Percentiles rank a stretch among this genome's conserved stretches.
phyloP scores from a whole-genome alignment of 2,329 filamentous ascomycete genomes.

The Ampelomyces quisqualis region DNA sequence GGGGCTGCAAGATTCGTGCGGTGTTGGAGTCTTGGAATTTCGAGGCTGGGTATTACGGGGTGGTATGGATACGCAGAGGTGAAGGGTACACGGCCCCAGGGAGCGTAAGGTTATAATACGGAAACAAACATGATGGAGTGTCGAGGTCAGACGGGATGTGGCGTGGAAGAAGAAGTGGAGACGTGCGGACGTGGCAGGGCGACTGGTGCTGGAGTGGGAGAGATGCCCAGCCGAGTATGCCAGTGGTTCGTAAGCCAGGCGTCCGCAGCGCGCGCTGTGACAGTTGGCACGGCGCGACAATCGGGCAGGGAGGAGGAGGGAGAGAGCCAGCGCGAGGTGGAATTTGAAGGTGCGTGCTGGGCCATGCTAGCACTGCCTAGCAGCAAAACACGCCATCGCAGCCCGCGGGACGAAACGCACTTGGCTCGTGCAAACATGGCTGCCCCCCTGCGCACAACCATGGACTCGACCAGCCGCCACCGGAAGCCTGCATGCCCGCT shows the following conservation, averaged over 20 bases:
- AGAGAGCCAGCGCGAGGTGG: conserved; percentile 20
- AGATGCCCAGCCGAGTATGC: conserved; percentile 38
- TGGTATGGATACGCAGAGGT: conserved; percentile 13
- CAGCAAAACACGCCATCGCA: conserved; percentile 16
- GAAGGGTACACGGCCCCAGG: conserved; percentile 33
- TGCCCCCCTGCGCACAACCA: too few relatives aligned
- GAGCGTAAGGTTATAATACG: conserved; percentile 43
- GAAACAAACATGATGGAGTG: conserved; percentile 37
- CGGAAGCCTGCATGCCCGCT: conserved; percentile 8
- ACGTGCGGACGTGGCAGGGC: conserved; percentile 25
- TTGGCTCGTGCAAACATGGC: conserved; percentile 8
- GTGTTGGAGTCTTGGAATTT: not conserved
- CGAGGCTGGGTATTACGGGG: conserved; percentile 11
- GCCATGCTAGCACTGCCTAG: conserved; percentile 13
- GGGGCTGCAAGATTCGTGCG: not conserved
- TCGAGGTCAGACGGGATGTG: conserved; percentile 34
- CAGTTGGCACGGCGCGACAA: conserved; percentile 16
- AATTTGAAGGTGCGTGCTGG: conserved; percentile 18
- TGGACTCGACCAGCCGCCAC: too few relatives aligned
- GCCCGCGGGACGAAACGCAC: too few relatives aligned
- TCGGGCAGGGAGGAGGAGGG: conserved; percentile 8
- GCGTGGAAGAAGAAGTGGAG: conserved; percentile 22
- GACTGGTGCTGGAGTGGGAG: conserved; percentile 22
- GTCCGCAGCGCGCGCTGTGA: conserved; percentile 16
- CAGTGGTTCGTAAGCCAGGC: conserved; percentile 23